A percentile compares a stretch with the other conserved stretches of the same genome.
Evolutionary conservation across 331 rosid genomes (phyloP).

Genomic region (Pyrus hybrid): DNA sequence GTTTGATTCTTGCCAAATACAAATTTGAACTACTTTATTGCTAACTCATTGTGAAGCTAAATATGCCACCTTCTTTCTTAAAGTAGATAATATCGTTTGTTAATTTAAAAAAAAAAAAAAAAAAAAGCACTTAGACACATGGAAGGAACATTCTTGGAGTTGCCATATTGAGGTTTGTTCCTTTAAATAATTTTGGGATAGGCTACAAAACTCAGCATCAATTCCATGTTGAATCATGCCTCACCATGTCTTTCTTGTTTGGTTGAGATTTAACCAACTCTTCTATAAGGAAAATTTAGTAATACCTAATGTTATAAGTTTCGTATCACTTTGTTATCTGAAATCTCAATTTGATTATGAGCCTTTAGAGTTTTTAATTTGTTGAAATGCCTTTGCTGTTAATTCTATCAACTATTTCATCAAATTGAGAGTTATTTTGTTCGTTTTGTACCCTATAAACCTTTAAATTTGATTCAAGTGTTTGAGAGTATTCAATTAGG

Average conservation of each 20-base stretch:
- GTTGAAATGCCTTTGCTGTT: not conserved
- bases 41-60: too few species aligned
- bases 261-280: not conserved
- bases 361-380: too few species aligned
- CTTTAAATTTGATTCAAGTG: too few species aligned
- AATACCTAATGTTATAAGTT: not conserved
- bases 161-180: slow-evolving; percentile 1
- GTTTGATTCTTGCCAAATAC: too few species aligned
- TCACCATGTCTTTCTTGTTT: not conserved
- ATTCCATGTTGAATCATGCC: not conserved
- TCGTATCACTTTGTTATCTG: not conserved
- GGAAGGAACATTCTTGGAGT: slow-evolving; percentile 4
- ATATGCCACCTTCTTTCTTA: accelerated
- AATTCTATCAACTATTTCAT: not conserved
- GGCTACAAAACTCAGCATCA: slow-evolving; percentile 7
- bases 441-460: not conserved
- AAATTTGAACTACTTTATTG: too few species aligned
- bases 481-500: too few species aligned
- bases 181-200: not conserved
- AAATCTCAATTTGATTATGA: not conserved
- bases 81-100: too few species aligned
- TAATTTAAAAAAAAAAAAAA: too few species aligned
- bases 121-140: not conserved
- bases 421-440: not conserved
- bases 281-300: not conserved